phyloP scores from a whole-genome alignment of 2,329 filamentous ascomycete genomes.

The Paecilomyces dactylethromorphus region DNA sequence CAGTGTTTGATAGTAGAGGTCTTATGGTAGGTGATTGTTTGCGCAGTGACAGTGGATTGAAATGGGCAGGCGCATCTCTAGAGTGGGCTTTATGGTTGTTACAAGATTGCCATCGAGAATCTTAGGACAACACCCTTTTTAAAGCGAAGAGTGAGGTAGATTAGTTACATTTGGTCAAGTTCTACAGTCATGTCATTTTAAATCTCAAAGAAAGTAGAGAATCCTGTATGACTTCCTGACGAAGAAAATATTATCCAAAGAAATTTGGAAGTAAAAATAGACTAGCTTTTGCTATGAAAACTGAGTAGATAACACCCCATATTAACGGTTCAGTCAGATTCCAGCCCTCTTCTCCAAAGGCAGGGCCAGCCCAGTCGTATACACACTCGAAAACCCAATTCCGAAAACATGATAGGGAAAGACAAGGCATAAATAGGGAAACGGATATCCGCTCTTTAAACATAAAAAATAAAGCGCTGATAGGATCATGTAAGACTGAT shows the following conservation, averaged over 20 bases:
- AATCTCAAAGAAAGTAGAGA: no score
- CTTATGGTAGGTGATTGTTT: no score
- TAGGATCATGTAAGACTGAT: neutral
- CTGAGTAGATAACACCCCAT: neutral
- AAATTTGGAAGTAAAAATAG: neutral
- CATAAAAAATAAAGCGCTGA: neutral
- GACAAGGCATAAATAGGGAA: neutral
- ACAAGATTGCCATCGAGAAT: no score
- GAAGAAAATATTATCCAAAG: neutral
- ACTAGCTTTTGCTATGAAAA: neutral
- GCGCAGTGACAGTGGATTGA: no score
- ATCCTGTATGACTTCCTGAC: neutral
- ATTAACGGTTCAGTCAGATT: neutral
- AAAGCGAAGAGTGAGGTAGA: no score
- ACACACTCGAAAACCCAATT: neutral
- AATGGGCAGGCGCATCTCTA: no score
- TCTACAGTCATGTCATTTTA: no score
- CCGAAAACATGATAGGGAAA: neutral
- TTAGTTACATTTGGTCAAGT: no score
- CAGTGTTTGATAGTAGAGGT: no score
- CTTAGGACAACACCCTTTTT: no score
- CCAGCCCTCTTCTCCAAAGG: neutral
- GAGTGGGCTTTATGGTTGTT: no score
- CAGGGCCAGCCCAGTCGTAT: neutral
- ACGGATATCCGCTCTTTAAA: neutral